These are phyloP conservation scores for Coniochaeta sp. DNA, from an alignment of 2,329 filamentous ascomycete genomes.

Conservation along the genomic window DNA sequence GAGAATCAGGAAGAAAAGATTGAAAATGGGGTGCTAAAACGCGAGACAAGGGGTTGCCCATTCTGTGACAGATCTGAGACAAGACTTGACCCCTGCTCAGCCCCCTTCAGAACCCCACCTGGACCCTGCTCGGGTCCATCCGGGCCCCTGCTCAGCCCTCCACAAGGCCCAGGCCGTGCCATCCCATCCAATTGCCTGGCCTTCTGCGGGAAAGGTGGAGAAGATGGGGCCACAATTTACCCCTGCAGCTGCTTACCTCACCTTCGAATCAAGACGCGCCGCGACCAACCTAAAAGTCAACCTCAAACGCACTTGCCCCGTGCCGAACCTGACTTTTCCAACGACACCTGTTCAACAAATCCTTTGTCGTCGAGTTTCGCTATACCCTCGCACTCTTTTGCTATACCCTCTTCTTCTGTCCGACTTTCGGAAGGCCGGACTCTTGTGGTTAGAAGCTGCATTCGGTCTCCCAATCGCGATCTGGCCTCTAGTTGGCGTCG, in stretches of 20 bases:
- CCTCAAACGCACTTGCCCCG: conserved; percentile 29
- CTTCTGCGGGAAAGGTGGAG: background rate
- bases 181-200: background rate
- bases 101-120: conserved; percentile 9
- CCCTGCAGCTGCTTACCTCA: conserved; percentile 17
- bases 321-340: conserved; percentile 22
- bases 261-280: conserved; percentile 19
- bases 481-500: background rate
- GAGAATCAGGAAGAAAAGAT: background rate
- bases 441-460: background rate
- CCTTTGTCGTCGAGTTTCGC: conserved; percentile 5
- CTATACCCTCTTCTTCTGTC: conserved; percentile 8
- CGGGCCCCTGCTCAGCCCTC: conserved; percentile 12
- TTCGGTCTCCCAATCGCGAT: background rate
- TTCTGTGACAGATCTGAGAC: conserved; percentile 40
- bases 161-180: conserved; percentile 1
- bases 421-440: background rate
- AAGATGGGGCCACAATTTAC: background rate
- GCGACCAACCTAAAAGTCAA: conserved; percentile 26
- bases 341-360: conserved; percentile 20
- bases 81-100: conserved; percentile 14
- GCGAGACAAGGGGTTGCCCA: conserved; percentile 13
- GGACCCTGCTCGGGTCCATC: conserved; percentile 5
- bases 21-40: conserved; percentile 5
- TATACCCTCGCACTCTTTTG: background rate